These are phyloP conservation scores for Anacardium occidentale DNA, from an alignment of 345 rosid genomes.

Conservation along the genomic window DNA sequence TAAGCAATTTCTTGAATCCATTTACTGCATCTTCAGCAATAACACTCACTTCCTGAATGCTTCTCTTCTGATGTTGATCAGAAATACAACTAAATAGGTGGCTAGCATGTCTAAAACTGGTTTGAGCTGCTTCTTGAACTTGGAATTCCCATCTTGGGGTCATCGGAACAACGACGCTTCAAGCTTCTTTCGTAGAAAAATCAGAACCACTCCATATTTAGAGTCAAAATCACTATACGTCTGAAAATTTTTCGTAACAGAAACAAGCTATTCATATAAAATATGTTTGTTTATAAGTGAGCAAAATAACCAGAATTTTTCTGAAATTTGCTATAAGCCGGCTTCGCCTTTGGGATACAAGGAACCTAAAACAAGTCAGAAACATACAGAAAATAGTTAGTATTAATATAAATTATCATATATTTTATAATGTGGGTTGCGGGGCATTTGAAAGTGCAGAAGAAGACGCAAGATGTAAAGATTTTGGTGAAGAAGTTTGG, in stretches of 20 bases:
- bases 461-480: slow-evolving; percentile 29
- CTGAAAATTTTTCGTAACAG: slow-evolving; percentile 7
- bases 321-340: not conserved
- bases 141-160: slow-evolving; percentile 27
- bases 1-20: slow-evolving; percentile 29
- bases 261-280: not conserved
- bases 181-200: slow-evolving; percentile 18
- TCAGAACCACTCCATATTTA: not conserved
- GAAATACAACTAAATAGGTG: slow-evolving; percentile 30
- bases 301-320: slow-evolving; percentile 1
- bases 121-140: slow-evolving; percentile 29
- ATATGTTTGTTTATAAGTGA: not conserved
- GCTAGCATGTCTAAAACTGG: slow-evolving; percentile 30
- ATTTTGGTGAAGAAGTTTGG: slow-evolving; percentile 28
- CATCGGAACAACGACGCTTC: slow-evolving; percentile 22
- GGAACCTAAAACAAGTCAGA: not conserved
- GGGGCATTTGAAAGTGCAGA: slow-evolving; percentile 19
- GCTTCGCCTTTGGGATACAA: not conserved
- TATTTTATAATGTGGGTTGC: not conserved
- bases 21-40: slow-evolving; percentile 26
- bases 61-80: slow-evolving; percentile 26
- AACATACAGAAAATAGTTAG: slow-evolving; percentile 4
- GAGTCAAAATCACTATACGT: not conserved
- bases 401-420: slow-evolving; percentile 6
- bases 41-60: slow-evolving; percentile 28